Evolutionary conservation across 1,284 basidiomycete species (phyloP).

Genomic region (Flammula alnicola): DNA sequence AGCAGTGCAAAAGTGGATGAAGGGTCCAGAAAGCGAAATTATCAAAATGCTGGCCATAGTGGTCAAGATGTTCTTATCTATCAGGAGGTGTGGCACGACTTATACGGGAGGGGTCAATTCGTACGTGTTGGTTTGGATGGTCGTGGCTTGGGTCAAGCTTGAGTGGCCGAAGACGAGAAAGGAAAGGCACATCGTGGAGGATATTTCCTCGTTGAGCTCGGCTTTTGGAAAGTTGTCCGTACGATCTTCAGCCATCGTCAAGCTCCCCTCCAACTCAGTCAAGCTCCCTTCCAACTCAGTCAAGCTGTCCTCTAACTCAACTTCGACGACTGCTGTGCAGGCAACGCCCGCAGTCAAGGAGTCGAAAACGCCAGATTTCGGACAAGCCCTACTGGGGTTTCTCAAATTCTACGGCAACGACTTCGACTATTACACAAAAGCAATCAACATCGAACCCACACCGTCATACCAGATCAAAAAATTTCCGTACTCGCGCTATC

Average conservation of each 20-base stretch:
- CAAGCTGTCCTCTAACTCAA: too few relatives aligned
- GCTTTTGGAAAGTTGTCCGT: background rate
- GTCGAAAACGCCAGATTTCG: too few relatives aligned
- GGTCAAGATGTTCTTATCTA: constrained; percentile 28
- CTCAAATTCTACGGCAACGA: constrained; percentile 27
- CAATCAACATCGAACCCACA: constrained; percentile 23
- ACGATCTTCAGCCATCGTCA: too few relatives aligned
- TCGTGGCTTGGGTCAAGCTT: constrained; percentile 29
- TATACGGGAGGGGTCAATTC: constrained; percentile 32
- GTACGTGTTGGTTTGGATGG: constrained; percentile 31
- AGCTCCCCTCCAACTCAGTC: background rate
- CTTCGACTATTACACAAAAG: constrained; percentile 22
- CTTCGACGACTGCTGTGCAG: background rate
- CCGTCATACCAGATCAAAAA: constrained; percentile 18
- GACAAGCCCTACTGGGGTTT: constrained; percentile 20
- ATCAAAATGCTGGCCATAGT: constrained; percentile 25
- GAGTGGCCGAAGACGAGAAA: constrained; percentile 22
- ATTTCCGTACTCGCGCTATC: constrained; percentile 9
- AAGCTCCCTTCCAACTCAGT: too few relatives aligned
- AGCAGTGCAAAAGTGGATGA: constrained; percentile 23
- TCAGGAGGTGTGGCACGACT: constrained; percentile 26
- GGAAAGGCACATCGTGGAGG: background rate
- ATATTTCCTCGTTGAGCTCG: constrained; percentile 3
- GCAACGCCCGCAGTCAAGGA: too few relatives aligned
- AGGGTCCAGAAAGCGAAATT: constrained; percentile 13